These are phyloP conservation scores for Drechmeria coniospora DNA, from an alignment of 2,329 filamentous ascomycete genomes.

Conservation along the genomic window DNA sequence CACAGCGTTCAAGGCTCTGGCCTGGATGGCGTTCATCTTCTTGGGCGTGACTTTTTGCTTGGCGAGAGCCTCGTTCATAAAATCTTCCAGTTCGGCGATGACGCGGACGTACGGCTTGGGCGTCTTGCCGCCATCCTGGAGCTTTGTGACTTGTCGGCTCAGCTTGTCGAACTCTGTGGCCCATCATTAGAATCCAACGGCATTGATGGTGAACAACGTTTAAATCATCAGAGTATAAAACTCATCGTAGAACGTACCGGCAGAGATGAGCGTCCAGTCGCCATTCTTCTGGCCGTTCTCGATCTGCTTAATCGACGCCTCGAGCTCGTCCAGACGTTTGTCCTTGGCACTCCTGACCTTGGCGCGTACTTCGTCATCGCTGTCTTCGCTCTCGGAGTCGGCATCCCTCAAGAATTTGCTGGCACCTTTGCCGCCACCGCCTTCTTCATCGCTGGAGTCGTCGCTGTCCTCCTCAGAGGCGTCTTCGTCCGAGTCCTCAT, in stretches of 20 bases:
- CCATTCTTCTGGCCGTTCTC: constrained; percentile 96
- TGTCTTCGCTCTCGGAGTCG: constrained; percentile 62
- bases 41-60: constrained; percentile 94
- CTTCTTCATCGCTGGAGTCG: constrained; percentile 47
- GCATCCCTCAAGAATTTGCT: constrained; percentile 71
- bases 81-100: constrained; percentile 84
- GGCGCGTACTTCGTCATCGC: constrained; percentile 72
- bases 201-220: too few species aligned
- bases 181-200: constrained; percentile 4
- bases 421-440: constrained; percentile 54
- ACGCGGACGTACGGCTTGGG: constrained; percentile 90
- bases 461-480: constrained; percentile 38
- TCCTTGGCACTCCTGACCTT: constrained; percentile 96
- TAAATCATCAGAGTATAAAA: background rate
- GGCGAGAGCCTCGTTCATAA: constrained; percentile 81
- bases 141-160: constrained; percentile 70
- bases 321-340: constrained; percentile 88
- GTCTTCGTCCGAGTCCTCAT: constrained; percentile 28
- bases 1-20: constrained; percentile 86
- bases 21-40: constrained; percentile 97
- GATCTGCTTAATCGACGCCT: constrained; percentile 76
- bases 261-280: constrained; percentile 87
- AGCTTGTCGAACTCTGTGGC: constrained; percentile 79
- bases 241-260: constrained; percentile 56
- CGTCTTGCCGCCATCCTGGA: constrained; percentile 58